Base-by-base conservation (phyloP, 169 alveolate species). In the Fabrea salina region DNA sequence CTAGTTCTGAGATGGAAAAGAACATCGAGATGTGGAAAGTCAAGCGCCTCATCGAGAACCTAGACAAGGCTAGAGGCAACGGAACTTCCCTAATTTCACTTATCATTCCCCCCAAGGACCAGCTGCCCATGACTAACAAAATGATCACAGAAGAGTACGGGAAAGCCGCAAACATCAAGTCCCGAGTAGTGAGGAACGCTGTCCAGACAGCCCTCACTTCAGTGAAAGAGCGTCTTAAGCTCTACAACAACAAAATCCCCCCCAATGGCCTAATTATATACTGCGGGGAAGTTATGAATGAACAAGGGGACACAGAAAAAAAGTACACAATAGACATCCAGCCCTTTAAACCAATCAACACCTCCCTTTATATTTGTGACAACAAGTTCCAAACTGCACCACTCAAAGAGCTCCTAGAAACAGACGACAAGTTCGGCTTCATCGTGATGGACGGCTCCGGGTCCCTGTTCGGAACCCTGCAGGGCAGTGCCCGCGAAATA, bases 391-490 rank as follows among this genome's bases (percentile, higher is more conserved):
- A 97, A 84, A 98, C 97, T 13, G 99, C 97, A 74, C 98, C 95
- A 49, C 80, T 93, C 35, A 79, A 92, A 79, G 96, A 94, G 79
- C 87, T 94, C 75, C 82, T 94, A 32, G 98, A 95, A 72, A 89
- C 95, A 40, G 99, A 98, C 80, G 99, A 97, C 72, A 97, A 96
- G 82, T 98, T 98, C 82, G 99, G 99, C 8, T 98, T 98, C 86
- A 95, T 98, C 75, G 89, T 98, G 59, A 96, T 98, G 93, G 99
- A 98, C 83, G 99, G 99, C 81, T 96, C 94, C 82, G 99, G 99
- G 13, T 95, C 99, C 16, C 92, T 98, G 5, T 97, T 94, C 84
- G 99, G 99, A 0, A 95, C 98, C 2, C 93, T 98, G 32, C 97
- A 97, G 82, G 99, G 99, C 57, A 95, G 95, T 58, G 84, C 97